Evolutionary conservation across 1,284 basidiomycete species (phyloP).

Genomic region (Apiotrichum porosum): DNA sequence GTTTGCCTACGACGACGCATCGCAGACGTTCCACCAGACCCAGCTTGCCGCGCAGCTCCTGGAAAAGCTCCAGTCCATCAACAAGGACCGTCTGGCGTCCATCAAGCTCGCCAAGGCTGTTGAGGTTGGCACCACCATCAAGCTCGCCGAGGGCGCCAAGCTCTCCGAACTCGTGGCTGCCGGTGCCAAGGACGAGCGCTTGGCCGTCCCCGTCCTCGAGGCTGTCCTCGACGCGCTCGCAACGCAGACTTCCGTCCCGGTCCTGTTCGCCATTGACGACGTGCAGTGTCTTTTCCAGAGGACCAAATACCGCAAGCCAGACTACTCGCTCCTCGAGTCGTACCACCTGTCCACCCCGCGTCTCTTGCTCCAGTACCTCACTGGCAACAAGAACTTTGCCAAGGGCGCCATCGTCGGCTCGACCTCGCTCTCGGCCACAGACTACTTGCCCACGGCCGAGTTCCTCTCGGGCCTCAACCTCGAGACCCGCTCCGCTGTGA

Average conservation of each 20-base stretch:
- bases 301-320: constrained; percentile 71
- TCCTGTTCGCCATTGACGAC: constrained; percentile 81
- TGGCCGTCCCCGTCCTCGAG: constrained; percentile 64
- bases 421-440: constrained; percentile 29
- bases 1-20: constrained; percentile 69
- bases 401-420: constrained; percentile 39
- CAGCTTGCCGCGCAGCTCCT: constrained; percentile 45
- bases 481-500: constrained; percentile 23
- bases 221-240: constrained; percentile 63
- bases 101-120: constrained; percentile 22
- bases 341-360: constrained; percentile 80
- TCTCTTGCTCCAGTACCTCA: constrained; percentile 68
- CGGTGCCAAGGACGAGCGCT: constrained; percentile 56
- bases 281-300: constrained; percentile 73
- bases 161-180: constrained; percentile 60
- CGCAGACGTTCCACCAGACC: constrained; percentile 75
- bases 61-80: constrained; percentile 39
- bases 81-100: constrained; percentile 37
- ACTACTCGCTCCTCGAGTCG: constrained; percentile 64
- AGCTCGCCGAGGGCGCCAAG: constrained; percentile 54
- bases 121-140: constrained; percentile 48
- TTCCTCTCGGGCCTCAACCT: constrained; percentile 27
- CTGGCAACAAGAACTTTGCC: constrained; percentile 62
- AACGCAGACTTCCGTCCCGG: constrained; percentile 65
- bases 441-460: constrained; percentile 23